Conservation (phyloP, 768 basidiomycete species). For the Tulasnella sp. region DNA sequence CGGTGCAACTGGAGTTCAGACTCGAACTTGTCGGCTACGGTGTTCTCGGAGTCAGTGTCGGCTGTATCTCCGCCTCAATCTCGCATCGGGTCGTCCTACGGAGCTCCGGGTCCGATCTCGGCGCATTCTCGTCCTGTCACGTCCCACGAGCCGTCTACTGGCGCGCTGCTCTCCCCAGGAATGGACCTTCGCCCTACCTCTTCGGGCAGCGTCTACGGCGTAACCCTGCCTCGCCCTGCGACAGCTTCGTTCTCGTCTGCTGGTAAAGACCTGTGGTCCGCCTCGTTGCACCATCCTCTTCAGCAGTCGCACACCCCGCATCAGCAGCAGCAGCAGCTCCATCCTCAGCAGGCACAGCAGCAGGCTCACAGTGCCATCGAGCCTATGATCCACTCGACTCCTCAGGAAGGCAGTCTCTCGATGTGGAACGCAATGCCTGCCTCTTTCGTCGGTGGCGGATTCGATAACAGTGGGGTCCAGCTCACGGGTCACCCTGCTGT, state of each 20-base stretch:
- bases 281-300: background rate
- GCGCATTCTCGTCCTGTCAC: background rate
- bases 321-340: background rate
- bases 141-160: background rate
- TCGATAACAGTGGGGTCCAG: background rate
- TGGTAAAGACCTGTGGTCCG: background rate
- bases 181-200: background rate
- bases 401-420: constrained; percentile 3
- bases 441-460: background rate
- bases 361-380: background rate
- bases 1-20: background rate
- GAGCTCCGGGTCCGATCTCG: background rate
- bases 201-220: background rate
- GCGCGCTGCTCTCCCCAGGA: background rate
- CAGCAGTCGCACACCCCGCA: background rate
- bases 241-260: constrained; percentile 7
- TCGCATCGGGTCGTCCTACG: constrained; percentile 8
- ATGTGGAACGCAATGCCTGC: constrained; percentile 7
- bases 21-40: constrained; percentile 2
- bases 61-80: background rate
- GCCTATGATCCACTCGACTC: background rate
- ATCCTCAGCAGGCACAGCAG: background rate
- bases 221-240: background rate
- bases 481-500: constrained; percentile 8
- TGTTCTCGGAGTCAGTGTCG: background rate